phyloP scores from a whole-genome alignment of 768 basidiomycete genomes.

The Trametes cingulata region DNA sequence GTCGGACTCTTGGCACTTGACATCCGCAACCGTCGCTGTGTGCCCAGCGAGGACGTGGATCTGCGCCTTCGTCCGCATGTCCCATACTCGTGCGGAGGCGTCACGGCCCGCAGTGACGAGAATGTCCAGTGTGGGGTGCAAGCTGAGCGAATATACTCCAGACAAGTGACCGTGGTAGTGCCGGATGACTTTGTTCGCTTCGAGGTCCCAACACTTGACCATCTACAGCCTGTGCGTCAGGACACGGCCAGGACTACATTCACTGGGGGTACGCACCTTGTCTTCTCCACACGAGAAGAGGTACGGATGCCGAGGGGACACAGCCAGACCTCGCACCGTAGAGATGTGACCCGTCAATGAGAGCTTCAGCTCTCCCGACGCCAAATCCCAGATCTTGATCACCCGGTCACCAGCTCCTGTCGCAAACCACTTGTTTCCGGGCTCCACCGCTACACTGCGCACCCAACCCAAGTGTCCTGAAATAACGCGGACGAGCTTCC shows the following conservation, averaged over 20 bases:
- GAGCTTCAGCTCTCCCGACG: conserved; percentile 95
- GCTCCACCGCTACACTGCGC: conserved; percentile 92
- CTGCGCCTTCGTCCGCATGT: conserved; percentile 97
- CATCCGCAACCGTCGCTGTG: conserved; percentile 92
- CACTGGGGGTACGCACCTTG: conserved; percentile 55
- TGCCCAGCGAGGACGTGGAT: conserved; percentile 93
- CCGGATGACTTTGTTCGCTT: conserved; percentile 97
- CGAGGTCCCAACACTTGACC: conserved; percentile 99
- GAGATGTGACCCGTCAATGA: conserved; percentile 97
- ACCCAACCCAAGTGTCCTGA: conserved; percentile 99
- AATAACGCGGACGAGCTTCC: conserved; percentile 96
- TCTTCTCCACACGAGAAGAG: conserved; percentile 98
- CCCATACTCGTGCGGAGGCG: conserved; percentile 97
- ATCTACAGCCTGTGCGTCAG: conserved; percentile 54
- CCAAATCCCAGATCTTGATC: conserved; percentile 98
- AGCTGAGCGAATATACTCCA: conserved; percentile 89
- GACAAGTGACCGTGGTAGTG: conserved; percentile 99
- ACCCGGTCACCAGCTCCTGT: conserved; percentile 98
- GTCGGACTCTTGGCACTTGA: conserved; percentile 95
- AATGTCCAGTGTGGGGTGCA: conserved; percentile 95
- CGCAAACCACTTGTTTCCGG: conserved; percentile 98
- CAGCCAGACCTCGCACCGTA: conserved; percentile 92
- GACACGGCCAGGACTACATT: background rate
- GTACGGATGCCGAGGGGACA: conserved; percentile 92
- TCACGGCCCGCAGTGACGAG: conserved; percentile 96